Evolutionary conservation across 2,329 filamentous ascomycete genomes (phyloP).

Genomic region (Dothistroma septosporum): DNA sequence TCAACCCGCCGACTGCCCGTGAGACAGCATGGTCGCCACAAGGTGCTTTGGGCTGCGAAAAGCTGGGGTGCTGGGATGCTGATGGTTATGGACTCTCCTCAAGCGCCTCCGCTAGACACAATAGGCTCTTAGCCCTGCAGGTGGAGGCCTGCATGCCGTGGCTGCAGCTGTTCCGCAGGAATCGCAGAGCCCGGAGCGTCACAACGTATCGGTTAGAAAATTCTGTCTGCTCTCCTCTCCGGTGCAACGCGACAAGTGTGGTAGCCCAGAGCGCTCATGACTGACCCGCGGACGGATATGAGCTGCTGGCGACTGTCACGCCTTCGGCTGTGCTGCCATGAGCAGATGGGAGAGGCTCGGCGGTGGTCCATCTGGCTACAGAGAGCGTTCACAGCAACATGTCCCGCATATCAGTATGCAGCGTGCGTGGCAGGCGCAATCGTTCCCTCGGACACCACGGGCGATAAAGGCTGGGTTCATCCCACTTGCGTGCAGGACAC

Average conservation of each 20-base stretch:
- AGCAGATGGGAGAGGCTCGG: neutral
- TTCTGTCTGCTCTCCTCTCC: neutral
- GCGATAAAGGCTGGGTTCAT: slow-evolving; percentile 6
- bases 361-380: neutral
- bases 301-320: neutral
- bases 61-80: slow-evolving; percentile 7
- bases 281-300: neutral
- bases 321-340: neutral
- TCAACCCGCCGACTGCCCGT: slow-evolving; percentile 6
- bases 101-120: slow-evolving; percentile 11
- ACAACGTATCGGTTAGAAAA: slow-evolving; percentile 5
- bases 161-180: slow-evolving; percentile 1
- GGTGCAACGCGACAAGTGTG: neutral
- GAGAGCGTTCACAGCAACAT: neutral
- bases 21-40: slow-evolving; percentile 11
- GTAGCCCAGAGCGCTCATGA: slow-evolving; percentile 1
- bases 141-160: slow-evolving; percentile 7
- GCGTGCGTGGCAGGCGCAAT: neutral
- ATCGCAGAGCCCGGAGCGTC: slow-evolving; percentile 8
- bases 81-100: slow-evolving; percentile 5
- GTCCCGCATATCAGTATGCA: neutral
- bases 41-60: slow-evolving; percentile 5
- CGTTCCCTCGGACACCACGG: slow-evolving; percentile 1
- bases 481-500: neutral
- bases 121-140: slow-evolving; percentile 12